Conservation (phyloP, 2,329 filamentous ascomycete genomes). For the Teratosphaeria destructans region DNA sequence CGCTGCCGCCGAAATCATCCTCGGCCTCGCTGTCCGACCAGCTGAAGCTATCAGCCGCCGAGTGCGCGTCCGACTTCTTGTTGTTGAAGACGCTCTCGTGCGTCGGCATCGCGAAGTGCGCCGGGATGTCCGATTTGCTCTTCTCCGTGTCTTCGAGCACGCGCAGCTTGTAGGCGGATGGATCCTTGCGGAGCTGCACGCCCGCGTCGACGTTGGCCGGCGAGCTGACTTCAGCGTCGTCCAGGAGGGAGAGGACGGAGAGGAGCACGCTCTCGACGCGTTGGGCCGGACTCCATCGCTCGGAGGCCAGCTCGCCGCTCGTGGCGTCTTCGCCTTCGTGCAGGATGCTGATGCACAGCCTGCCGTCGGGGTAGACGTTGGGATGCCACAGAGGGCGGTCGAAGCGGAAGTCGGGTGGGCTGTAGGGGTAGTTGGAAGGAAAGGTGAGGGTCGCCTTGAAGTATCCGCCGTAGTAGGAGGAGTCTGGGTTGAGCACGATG, state of each 20-base stretch:
- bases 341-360: constrained; percentile 91
- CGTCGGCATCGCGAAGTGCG: constrained; percentile 72
- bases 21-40: constrained; percentile 50
- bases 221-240: constrained; percentile 86
- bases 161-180: constrained; percentile 56
- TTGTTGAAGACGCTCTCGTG: constrained; percentile 47
- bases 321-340: constrained; percentile 85
- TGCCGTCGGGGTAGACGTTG: constrained; percentile 85
- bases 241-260: constrained; percentile 80
- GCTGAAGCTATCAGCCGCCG: constrained; percentile 55
- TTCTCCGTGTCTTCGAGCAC: constrained; percentile 60
- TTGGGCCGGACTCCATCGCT: constrained; percentile 90
- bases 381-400: constrained; percentile 72
- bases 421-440: constrained; percentile 77
- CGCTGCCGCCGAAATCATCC: constrained; percentile 67
- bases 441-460: constrained; percentile 88
- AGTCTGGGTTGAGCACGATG: constrained; percentile 87
- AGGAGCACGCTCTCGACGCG: constrained; percentile 91
- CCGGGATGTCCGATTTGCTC: constrained; percentile 71
- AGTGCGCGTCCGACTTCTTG: constrained; percentile 39
- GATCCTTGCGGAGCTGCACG: constrained; percentile 69
- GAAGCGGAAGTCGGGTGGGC: constrained; percentile 85
- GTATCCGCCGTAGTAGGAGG: constrained; percentile 84
- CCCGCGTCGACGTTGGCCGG: constrained; percentile 92
- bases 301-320: constrained; percentile 79